phyloP scores from a whole-genome alignment of 202 grass and related monocot genomes.

The Setaria viridis region DNA sequence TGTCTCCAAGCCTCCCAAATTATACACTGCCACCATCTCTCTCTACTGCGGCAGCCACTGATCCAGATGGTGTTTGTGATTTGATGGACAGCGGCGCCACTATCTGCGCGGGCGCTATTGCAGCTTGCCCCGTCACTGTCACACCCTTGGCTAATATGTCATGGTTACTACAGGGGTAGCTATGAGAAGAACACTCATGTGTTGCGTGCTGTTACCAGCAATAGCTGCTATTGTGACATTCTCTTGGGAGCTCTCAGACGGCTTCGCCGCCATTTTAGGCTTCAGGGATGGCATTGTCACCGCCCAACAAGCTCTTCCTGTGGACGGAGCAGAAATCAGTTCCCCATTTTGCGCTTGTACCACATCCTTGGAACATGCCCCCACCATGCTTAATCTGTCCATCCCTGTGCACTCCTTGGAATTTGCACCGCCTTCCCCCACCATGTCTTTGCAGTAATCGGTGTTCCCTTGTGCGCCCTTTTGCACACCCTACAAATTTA shows the following conservation, averaged over 20 bases:
- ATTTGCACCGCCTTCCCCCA: conserved; percentile 62
- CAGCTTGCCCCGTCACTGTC: background rate
- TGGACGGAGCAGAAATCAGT: conserved; percentile 54
- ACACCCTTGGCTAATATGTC: conserved; percentile 27
- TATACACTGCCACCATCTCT: background rate
- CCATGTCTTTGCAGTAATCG: conserved; percentile 58
- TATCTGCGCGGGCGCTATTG: conserved; percentile 6
- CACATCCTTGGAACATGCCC: conserved; percentile 54
- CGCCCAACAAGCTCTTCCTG: conserved; percentile 35
- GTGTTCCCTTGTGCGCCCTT: conserved; percentile 63
- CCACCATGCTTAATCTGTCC: conserved; percentile 59
- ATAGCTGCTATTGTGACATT: conserved; percentile 25
- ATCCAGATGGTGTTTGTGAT: conserved; percentile 22
- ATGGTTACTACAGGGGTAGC: conserved; percentile 18
- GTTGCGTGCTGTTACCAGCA: conserved; percentile 46
- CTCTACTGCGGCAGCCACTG: too few relatives aligned
- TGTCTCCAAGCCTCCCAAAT: conserved; percentile 21
- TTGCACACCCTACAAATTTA: conserved; percentile 62
- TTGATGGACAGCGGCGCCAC: conserved; percentile 27
- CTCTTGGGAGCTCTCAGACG: conserved; percentile 2
- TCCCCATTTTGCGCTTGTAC: conserved; percentile 50
- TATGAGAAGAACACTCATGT: conserved; percentile 30
- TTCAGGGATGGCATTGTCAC: conserved; percentile 25
- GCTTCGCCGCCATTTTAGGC: conserved; percentile 31
- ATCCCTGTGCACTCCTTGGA: conserved; percentile 59